phyloP scores from a whole-genome alignment of 495 filamentous ascomycete genomes.

The Friedmanniomyces simplex region DNA sequence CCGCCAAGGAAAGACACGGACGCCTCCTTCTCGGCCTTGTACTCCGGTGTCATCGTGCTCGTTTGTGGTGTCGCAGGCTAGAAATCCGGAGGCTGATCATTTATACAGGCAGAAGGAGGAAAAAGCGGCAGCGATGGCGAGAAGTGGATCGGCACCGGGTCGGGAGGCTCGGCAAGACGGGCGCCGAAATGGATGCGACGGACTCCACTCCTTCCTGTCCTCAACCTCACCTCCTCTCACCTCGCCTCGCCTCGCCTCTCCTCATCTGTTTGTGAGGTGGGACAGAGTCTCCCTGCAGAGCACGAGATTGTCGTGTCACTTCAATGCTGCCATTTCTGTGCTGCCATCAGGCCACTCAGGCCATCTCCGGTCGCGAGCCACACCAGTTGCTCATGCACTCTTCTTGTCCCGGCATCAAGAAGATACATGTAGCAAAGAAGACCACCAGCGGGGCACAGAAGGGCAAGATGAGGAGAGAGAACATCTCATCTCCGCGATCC shows the following conservation, averaged over 20 bases:
- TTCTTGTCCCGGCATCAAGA: too few relatives aligned
- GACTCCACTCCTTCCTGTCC: not conserved
- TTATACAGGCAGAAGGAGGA: not conserved
- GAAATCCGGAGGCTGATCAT: not conserved
- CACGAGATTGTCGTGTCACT: not conserved
- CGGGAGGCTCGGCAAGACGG: not conserved
- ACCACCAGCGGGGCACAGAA: too few relatives aligned
- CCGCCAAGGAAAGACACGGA: slow-evolving; percentile 92
- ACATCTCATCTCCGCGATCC: not conserved
- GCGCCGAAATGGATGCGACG: not conserved
- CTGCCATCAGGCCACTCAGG: not conserved
- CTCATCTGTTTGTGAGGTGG: not conserved
- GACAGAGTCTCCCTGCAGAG: not conserved
- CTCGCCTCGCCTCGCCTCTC: not conserved
- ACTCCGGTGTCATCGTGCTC: slow-evolving; percentile 47
- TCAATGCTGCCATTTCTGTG: not conserved
- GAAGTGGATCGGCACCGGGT: not conserved
- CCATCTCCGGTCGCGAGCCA: not conserved
- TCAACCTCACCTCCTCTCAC: not conserved
- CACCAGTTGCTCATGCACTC: not conserved
- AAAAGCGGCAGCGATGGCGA: not conserved
- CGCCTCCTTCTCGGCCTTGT: slow-evolving; percentile 86
- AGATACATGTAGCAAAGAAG: too few relatives aligned
- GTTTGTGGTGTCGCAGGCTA: too few relatives aligned
- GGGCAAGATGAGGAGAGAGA: not conserved